A percentile compares a stretch with the other conserved stretches of the same genome.
Conservation (phyloP, 2,329 filamentous ascomycete species). For the Ilyonectria destructans region DNA sequence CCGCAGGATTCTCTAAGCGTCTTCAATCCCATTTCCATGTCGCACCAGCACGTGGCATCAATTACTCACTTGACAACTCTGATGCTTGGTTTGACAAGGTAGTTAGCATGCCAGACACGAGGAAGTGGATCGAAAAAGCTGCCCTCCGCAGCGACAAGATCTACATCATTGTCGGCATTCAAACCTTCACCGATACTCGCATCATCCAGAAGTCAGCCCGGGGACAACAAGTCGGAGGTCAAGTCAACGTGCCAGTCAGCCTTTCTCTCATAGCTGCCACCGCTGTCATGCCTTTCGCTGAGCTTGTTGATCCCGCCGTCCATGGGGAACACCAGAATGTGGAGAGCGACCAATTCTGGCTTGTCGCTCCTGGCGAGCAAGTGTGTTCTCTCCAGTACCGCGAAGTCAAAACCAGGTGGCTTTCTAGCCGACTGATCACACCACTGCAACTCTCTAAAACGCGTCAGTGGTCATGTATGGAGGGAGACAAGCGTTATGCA, state of each 20-base stretch:
- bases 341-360: not conserved
- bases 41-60: not conserved
- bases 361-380: conserved; percentile 10
- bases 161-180: conserved; percentile 2
- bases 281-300: conserved; percentile 3
- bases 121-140: conserved; percentile 5
- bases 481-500: not conserved
- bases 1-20: conserved; percentile 8
- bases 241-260: conserved; percentile 3
- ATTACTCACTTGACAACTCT: conserved; percentile 3
- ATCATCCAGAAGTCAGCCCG: conserved; percentile 4
- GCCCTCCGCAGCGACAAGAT: not conserved
- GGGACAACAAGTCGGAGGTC: not conserved
- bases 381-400: conserved; percentile 7
- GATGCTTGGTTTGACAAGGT: conserved; percentile 8
- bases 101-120: not conserved
- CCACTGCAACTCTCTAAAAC: conserved; percentile 1
- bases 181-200: conserved; percentile 7
- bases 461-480: conserved; percentile 13
- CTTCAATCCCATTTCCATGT: not conserved
- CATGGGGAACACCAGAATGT: conserved; percentile 5
- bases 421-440: conserved; percentile 4
- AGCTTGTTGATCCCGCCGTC: conserved; percentile 2
- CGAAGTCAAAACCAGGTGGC: conserved; percentile 5
- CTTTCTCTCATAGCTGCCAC: not conserved